phyloP scores from a whole-genome alignment of 495 filamentous ascomycete genomes.

The Penicillium samsonianum region DNA sequence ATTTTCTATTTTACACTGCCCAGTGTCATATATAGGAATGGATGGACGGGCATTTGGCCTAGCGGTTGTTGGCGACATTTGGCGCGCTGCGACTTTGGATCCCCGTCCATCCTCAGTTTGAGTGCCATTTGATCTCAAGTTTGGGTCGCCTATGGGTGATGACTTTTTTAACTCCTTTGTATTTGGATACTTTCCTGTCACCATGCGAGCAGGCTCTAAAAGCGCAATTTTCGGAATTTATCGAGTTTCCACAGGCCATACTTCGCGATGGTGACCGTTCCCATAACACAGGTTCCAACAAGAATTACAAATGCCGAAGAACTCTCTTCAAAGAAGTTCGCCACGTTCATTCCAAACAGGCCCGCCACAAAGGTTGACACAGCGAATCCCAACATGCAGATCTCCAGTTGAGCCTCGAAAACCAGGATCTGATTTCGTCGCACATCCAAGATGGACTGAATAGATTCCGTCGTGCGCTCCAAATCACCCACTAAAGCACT shows the following conservation, averaged over 20 bases:
- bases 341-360: constrained; percentile 38
- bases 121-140: too few relatives aligned
- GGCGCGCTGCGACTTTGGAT: too few relatives aligned
- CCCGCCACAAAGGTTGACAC: constrained; percentile 36
- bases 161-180: too few relatives aligned
- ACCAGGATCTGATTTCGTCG: constrained; percentile 42
- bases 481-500: constrained; percentile 26
- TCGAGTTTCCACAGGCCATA: constrained; percentile 28
- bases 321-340: constrained; percentile 35
- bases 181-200: too few relatives aligned
- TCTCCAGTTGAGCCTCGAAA: constrained; percentile 36
- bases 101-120: too few relatives aligned
- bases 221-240: constrained; percentile 23
- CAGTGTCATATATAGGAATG: too few relatives aligned
- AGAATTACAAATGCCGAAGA: constrained; percentile 27
- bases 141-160: too few relatives aligned
- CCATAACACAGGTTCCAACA: constrained; percentile 18
- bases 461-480: constrained; percentile 28
- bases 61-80: too few relatives aligned
- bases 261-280: constrained; percentile 19
- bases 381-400: constrained; percentile 34
- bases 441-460: constrained; percentile 32
- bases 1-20: too few relatives aligned
- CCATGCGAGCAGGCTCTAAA: constrained; percentile 13
- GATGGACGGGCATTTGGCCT: too few relatives aligned